These are phyloP conservation scores for Wickerhamomyces ciferrii DNA, from an alignment of 805 yeast genomes.

Conservation along the genomic window DNA sequence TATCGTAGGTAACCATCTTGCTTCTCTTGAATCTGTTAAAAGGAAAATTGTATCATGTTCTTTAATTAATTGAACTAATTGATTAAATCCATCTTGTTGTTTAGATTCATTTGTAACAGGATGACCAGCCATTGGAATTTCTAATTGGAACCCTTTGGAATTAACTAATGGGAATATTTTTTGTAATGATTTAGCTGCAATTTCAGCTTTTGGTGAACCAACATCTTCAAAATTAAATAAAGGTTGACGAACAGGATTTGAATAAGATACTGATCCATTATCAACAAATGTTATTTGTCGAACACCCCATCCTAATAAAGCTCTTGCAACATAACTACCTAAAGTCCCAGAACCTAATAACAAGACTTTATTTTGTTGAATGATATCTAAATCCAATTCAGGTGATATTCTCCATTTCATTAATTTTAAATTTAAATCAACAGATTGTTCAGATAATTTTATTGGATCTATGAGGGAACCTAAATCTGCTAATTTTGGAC, in stretches of 20 bases:
- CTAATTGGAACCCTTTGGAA: constrained; percentile 57
- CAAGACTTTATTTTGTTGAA: constrained; percentile 58
- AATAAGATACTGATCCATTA: constrained; percentile 80
- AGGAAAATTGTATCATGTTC: constrained; percentile 75
- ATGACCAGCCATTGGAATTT: constrained; percentile 97
- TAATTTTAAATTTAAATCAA: constrained; percentile 80
- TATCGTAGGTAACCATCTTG: constrained; percentile 96
- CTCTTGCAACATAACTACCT: constrained; percentile 87
- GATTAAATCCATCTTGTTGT: constrained; percentile 47
- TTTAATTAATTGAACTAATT: constrained; percentile 46
- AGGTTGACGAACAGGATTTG: constrained; percentile 96
- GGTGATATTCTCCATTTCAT: constrained; percentile 98
- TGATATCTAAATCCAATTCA: constrained; percentile 58
- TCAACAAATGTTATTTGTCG: constrained; percentile 83
- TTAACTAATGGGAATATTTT: constrained; percentile 76
- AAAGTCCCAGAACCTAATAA: constrained; percentile 95
- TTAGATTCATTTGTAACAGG: constrained; percentile 53
- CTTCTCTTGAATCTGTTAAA: constrained; percentile 90
- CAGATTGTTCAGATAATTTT: constrained; percentile 85
- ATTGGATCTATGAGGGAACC: constrained; percentile 77
- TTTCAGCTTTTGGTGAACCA: constrained; percentile 69
- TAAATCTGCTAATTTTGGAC: constrained; percentile 80
- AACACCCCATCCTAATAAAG: constrained; percentile 93
- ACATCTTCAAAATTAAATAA: constrained; percentile 75
- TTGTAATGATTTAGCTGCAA: constrained; percentile 71